Evolutionary conservation across 2,329 filamentous ascomycete genomes (phyloP).

Genomic region (Xylaria sp.): DNA sequence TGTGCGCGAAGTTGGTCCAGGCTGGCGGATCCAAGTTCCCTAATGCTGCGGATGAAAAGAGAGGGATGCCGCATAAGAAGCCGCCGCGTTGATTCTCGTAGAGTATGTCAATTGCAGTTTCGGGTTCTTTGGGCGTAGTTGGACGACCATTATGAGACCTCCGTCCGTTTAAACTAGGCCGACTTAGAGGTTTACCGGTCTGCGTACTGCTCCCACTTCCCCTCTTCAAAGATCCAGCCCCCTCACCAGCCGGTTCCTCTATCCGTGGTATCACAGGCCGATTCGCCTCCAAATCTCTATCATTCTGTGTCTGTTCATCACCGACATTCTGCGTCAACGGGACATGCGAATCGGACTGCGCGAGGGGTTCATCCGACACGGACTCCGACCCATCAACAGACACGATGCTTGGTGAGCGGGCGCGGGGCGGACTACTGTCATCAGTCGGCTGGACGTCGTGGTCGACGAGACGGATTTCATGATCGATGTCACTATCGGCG

Average conservation of each 20-base stretch:
- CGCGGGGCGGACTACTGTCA: conserved; percentile 17
- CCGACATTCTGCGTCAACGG: conserved; percentile 21
- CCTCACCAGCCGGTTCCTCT: conserved; percentile 8
- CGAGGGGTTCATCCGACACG: conserved; percentile 21
- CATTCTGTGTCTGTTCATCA: conserved; percentile 8
- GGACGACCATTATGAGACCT: conserved; percentile 2
- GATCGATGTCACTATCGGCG: conserved; percentile 60
- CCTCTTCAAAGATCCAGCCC: not conserved
- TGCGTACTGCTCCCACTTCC: not conserved
- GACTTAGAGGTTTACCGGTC: conserved; percentile 4
- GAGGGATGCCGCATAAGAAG: conserved; percentile 80
- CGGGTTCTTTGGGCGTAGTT: conserved; percentile 31
- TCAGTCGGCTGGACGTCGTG: conserved; percentile 42
- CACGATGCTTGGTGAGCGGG: conserved; percentile 16
- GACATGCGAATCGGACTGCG: conserved; percentile 21
- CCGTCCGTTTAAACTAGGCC: not conserved
- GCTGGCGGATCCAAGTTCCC: conserved; percentile 78
- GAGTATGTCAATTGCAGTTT: conserved; percentile 71
- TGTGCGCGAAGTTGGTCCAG: conserved; percentile 71
- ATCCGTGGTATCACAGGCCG: conserved; percentile 17
- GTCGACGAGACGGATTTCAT: conserved; percentile 66
- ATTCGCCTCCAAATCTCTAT: conserved; percentile 13
- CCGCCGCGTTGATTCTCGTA: conserved; percentile 94
- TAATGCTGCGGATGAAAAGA: conserved; percentile 84
- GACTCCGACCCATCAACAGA: conserved; percentile 16